A percentile compares a stretch with the other conserved stretches of the same genome.
Evolutionary conservation across 768 basidiomycete species (phyloP).

Genomic region (Lentinula sp.): DNA sequence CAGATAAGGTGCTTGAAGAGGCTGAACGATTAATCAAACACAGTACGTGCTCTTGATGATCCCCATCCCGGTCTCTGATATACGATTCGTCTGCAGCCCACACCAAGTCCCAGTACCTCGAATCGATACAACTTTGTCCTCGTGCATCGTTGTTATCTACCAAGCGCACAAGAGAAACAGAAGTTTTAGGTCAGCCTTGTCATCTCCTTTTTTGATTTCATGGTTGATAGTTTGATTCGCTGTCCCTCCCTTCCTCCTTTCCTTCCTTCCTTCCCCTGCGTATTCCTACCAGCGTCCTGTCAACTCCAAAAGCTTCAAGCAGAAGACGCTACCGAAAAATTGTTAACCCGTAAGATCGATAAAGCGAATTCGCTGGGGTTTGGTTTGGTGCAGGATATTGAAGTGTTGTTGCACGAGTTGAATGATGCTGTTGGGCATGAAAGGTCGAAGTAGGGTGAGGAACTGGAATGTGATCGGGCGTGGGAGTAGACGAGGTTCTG

Average conservation of each 20-base stretch:
- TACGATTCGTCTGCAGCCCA: neutral
- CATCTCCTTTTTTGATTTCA: neutral
- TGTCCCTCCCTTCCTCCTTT: neutral
- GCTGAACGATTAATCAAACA: neutral
- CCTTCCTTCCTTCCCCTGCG: neutral
- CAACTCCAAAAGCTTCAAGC: neutral
- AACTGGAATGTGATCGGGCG: no score
- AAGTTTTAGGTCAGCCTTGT: neutral
- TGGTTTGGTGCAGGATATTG: conserved; percentile 13
- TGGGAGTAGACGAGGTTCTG: no score
- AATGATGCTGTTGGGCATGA: conserved; percentile 8
- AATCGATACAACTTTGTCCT: neutral
- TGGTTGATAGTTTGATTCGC: neutral
- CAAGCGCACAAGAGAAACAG: neutral
- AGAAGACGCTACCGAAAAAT: conserved; percentile 7
- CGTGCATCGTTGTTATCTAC: neutral
- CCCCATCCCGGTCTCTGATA: neutral
- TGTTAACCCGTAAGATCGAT: conserved; percentile 15
- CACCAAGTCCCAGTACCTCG: neutral
- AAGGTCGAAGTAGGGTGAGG: neutral
- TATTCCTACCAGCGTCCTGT: neutral
- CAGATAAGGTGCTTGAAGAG: neutral
- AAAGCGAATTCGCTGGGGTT: conserved; percentile 13
- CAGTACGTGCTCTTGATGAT: neutral
- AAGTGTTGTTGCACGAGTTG: conserved; percentile 11